Conservation (phyloP, 2,329 filamentous ascomycete genomes). For the Cordyceps tenuipes region DNA sequence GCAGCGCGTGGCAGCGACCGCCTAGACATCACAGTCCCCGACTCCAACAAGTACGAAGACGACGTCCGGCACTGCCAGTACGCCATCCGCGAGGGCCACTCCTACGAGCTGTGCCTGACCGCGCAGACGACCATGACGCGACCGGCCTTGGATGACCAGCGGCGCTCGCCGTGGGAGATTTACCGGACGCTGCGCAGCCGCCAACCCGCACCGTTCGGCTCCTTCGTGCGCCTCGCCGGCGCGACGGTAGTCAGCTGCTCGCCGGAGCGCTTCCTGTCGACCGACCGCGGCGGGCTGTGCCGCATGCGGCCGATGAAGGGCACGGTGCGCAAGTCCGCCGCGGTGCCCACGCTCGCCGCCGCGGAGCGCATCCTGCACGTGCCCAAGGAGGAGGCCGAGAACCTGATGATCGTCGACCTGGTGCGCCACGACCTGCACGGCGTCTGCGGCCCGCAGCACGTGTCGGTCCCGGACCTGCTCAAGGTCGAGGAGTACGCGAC, state of each 20-base stretch:
- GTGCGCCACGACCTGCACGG: slow-evolving; percentile 89
- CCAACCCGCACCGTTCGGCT: slow-evolving; percentile 80
- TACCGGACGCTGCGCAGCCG: slow-evolving; percentile 61
- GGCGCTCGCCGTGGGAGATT: slow-evolving; percentile 54
- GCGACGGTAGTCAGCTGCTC: slow-evolving; percentile 74
- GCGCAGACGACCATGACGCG: slow-evolving; percentile 59
- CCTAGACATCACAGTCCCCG: slow-evolving; percentile 31
- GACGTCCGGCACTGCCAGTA: slow-evolving; percentile 64
- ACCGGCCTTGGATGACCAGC: slow-evolving; percentile 23
- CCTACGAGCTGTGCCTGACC: slow-evolving; percentile 80
- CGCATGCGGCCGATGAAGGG: slow-evolving; percentile 94
- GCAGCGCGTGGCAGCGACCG: slow-evolving; percentile 8
- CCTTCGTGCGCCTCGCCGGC: slow-evolving; percentile 63
- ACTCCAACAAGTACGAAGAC: slow-evolving; percentile 47
- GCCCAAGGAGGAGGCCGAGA: slow-evolving; percentile 89
- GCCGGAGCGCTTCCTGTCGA: slow-evolving; percentile 77
- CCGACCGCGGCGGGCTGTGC: slow-evolving; percentile 45
- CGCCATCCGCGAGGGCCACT: slow-evolving; percentile 66
- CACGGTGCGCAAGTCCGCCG: slow-evolving; percentile 71
- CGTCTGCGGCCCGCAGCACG: slow-evolving; percentile 67
- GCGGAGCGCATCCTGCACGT: slow-evolving; percentile 66
- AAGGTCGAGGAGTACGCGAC: slow-evolving; percentile 84
- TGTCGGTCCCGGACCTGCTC: slow-evolving; percentile 70
- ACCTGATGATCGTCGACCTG: slow-evolving; percentile 95
- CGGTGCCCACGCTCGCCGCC: slow-evolving; percentile 57